Conservation (phyloP, 192 early-diverging fungal genomes). For the Coemansia asiatica region DNA sequence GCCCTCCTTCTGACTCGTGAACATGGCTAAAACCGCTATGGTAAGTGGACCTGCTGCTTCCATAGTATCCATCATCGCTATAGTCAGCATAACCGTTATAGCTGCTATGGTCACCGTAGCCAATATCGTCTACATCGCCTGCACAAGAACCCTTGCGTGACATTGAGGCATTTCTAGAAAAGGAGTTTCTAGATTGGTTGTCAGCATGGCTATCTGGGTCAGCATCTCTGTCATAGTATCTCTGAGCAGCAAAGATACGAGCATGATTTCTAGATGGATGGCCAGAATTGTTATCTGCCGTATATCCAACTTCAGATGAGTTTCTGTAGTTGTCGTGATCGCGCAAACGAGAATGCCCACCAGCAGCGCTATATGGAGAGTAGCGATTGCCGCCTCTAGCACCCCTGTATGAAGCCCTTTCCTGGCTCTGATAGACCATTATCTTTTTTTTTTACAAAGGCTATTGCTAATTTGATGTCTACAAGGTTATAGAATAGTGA, state of each 20-base stretch:
- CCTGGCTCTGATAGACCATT: background rate
- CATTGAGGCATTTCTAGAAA: no score
- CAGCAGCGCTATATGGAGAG: background rate
- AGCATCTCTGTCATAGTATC: background rate
- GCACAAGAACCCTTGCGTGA: no score
- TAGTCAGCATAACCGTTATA: background rate
- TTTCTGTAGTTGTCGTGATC: background rate
- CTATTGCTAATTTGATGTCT: background rate
- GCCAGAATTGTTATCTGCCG: background rate
- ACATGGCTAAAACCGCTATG: background rate
- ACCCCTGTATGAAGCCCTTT: background rate
- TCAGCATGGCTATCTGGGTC: background rate
- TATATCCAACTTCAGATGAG: background rate
- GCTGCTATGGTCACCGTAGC: background rate
- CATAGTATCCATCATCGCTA: background rate
- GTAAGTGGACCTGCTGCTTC: background rate
- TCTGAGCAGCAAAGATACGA: background rate
- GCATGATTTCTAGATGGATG: background rate
- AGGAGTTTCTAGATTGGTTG: background rate
- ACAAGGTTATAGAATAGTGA: background rate
- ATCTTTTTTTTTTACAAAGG: background rate
- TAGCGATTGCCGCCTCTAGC: background rate
- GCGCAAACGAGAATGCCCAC: background rate
- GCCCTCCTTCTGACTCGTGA: background rate
- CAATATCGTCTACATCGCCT: no score